Conservation (phyloP, 768 basidiomycete genomes). For the Asterophora parasitica region DNA sequence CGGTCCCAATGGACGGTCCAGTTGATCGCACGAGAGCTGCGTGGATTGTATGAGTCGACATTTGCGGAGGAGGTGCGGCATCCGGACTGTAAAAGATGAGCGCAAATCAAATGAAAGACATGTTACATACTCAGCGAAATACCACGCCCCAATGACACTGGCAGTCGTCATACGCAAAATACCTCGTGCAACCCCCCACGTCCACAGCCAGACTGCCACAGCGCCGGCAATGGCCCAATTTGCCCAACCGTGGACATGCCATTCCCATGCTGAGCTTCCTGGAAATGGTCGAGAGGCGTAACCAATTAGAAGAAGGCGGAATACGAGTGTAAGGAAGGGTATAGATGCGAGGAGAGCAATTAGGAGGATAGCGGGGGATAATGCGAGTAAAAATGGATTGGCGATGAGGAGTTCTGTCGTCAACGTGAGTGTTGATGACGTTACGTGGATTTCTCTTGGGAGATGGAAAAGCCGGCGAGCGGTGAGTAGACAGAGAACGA, state of each 20-base stretch:
- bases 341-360: slow-evolving; percentile 63
- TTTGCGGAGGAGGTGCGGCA: slow-evolving; percentile 40
- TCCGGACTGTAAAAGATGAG: slow-evolving; percentile 23
- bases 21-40: slow-evolving; percentile 75
- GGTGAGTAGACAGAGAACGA: slow-evolving; percentile 64
- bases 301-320: slow-evolving; percentile 73
- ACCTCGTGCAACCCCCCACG: slow-evolving; percentile 79
- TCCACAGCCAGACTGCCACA: slow-evolving; percentile 62
- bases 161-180: slow-evolving; percentile 71
- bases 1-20: slow-evolving; percentile 76
- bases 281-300: slow-evolving; percentile 29
- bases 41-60: slow-evolving; percentile 69
- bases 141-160: slow-evolving; percentile 89
- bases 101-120: not conserved
- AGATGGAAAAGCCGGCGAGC: slow-evolving; percentile 68
- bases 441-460: slow-evolving; percentile 63
- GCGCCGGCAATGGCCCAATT: slow-evolving; percentile 47
- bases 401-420: slow-evolving; percentile 65
- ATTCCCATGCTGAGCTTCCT: slow-evolving; percentile 28
- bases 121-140: slow-evolving; percentile 57
- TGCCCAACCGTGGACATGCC: slow-evolving; percentile 36
- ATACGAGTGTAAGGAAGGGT: slow-evolving; percentile 73
- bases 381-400: slow-evolving; percentile 69
- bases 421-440: slow-evolving; percentile 53
- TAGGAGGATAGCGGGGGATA: slow-evolving; percentile 73